Evolutionary conservation across 805 yeast genomes (phyloP).

Genomic region (Hanseniaspora occidentalis): DNA sequence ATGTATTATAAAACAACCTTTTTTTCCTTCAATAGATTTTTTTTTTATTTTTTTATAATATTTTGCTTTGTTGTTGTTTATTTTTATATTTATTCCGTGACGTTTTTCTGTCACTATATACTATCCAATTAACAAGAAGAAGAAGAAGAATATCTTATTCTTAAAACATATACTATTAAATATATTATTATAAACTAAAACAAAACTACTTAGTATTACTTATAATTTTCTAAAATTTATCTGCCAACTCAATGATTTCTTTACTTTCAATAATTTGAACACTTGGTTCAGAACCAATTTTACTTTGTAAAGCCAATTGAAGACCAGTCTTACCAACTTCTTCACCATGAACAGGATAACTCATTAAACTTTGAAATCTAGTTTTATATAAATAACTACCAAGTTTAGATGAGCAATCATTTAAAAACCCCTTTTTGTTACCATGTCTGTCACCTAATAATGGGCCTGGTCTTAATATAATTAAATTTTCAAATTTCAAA

Average conservation of each 20-base stretch:
- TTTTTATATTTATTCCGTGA: too few species aligned
- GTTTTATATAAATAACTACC: conserved; percentile 26
- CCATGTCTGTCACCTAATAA: conserved; percentile 50
- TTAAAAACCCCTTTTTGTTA: conserved; percentile 27
- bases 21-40: too few species aligned
- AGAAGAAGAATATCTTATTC: too few species aligned
- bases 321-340: conserved; percentile 55
- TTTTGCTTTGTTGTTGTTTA: too few species aligned
- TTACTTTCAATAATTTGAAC: background rate
- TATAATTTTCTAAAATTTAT: background rate
- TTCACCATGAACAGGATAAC: conserved; percentile 45
- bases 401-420: conserved; percentile 21
- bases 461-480: conserved; percentile 69
- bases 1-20: too few species aligned
- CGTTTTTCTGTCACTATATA: too few species aligned
- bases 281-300: background rate
- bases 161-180: too few species aligned
- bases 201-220: background rate
- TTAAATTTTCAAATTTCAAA: conserved; percentile 55
- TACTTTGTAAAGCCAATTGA: conserved; percentile 24
- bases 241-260: background rate
- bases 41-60: too few species aligned
- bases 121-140: too few species aligned
- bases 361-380: conserved; percentile 18
- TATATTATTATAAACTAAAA: too few species aligned